Evolutionary conservation across 148 eudicot genomes (phyloP), one percentile per base, ranked within the genome.

Genomic region (Persicaria tinctoria): DNA sequence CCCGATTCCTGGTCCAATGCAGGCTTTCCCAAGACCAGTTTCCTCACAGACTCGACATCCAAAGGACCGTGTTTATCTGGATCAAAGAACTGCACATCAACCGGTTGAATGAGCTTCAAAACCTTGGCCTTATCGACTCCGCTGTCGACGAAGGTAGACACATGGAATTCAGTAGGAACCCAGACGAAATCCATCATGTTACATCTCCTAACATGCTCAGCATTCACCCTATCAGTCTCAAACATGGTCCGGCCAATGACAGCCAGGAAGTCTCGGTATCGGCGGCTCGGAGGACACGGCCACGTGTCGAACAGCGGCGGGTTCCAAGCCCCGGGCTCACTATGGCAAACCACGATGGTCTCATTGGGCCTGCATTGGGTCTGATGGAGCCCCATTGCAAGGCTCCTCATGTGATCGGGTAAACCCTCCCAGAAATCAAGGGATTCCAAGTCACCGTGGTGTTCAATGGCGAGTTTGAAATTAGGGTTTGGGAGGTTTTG

Each of bases 281-380:
- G 55, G 54, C 50, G 86, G 12, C 47, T 79, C 3, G 89, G 88
- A 0, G 94, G 94, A 79, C 94, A 90, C 2, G 86, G 88, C 2
- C 68, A 60, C 6, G 91, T 86, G 51, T 88, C 75, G 73, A 86
- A 90, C 53, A 86, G 73, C 6, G 95, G 88, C 3, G 95, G 95
- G 69, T 82, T 66, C 95, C 91, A 90, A 73, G 95, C 95, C 57
- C 95, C 95, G 4, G 95, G 95, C 80, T 90, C 95, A 74, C 95
- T 90, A 68, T 90, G 95, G 72, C 95, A 90, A 32, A 90, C 54
- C 20, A 90, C 91, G 75, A 88, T 66, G 2, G 91, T 83, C 54
- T 83, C 81, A 74, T 86, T 78, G 76, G 71, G 48, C 8, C 73
- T 81, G 78, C 90, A 90, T 53, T 84, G 64, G 2, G 85, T 83